Percentiles rank a stretch among this genome's conserved stretches.
Conservation (phyloP, 805 yeast species). For the Ogataea populi-albae region DNA sequence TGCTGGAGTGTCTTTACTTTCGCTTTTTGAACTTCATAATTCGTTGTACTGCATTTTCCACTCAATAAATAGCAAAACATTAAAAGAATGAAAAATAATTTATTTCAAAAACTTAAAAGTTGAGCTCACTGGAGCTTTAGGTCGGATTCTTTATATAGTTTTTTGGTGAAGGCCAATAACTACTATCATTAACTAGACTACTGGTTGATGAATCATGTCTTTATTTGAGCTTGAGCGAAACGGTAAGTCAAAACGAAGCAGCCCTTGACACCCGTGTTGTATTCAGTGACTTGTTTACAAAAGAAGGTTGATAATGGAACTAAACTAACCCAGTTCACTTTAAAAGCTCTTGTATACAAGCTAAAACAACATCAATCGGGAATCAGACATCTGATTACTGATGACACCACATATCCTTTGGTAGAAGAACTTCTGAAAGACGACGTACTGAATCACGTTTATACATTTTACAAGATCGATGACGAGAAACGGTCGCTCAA, state of each 20-base stretch:
- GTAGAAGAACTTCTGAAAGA: conserved; percentile 25
- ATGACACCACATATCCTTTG: conserved; percentile 27
- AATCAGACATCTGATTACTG: conserved; percentile 32
- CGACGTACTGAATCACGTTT: conserved; percentile 29
- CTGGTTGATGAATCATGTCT: conserved; percentile 18
- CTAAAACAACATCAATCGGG: conserved; percentile 18
- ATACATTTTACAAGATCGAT: conserved; percentile 30
- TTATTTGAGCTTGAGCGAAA: conserved; percentile 26
- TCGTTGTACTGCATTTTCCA: no score
- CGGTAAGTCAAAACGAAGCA: conserved; percentile 12
- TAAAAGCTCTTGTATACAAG: conserved; percentile 18
- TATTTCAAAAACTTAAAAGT: no score
- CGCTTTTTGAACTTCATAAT: no score
- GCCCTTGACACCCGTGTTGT: background rate
- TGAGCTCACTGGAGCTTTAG: no score
- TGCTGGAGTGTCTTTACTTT: no score
- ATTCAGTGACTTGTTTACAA: no score
- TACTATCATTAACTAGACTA: conserved; percentile 1
- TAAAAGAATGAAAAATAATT: no score
- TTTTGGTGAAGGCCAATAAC: no score
- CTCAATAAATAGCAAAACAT: no score
- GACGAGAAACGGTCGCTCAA: conserved; percentile 28
- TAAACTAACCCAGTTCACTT: background rate
- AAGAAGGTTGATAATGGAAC: no score
- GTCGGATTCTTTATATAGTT: no score